Percentiles rank a stretch among this genome's conserved stretches.
Evolutionary conservation across 768 basidiomycete genomes (phyloP).

Genomic region (Megacollybia marginata): DNA sequence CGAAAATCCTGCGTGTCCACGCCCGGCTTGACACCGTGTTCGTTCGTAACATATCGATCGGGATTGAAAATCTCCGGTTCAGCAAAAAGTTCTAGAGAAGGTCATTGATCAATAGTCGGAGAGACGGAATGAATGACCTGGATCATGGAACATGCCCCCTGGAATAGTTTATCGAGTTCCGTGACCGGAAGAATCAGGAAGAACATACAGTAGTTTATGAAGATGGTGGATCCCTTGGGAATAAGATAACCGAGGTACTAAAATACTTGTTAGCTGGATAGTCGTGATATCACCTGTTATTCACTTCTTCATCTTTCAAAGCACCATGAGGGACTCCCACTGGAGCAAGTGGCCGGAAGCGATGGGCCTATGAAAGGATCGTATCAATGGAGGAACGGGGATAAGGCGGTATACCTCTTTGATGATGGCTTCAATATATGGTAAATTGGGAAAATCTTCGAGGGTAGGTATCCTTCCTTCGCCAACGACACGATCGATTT

Average conservation of each 20-base stretch:
- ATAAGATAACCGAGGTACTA: slow-evolving; percentile 5
- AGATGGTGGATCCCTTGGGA: slow-evolving; percentile 8
- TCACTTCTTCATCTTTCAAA: neutral
- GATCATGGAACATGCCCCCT: slow-evolving; percentile 13
- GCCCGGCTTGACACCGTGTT: slow-evolving; percentile 9
- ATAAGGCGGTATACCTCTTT: slow-evolving; percentile 8
- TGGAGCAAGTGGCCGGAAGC: slow-evolving; percentile 14
- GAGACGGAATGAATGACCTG: neutral
- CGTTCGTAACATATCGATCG: slow-evolving; percentile 8
- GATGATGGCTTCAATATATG: slow-evolving; percentile 13
- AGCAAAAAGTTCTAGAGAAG: slow-evolving; percentile 6
- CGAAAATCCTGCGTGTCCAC: slow-evolving; percentile 8
- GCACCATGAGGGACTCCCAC: slow-evolving; percentile 11
- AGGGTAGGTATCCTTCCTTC: slow-evolving; percentile 8
- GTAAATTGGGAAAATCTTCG: slow-evolving; percentile 9
- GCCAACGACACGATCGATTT: slow-evolving; percentile 17
- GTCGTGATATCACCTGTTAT: neutral
- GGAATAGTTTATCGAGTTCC: neutral
- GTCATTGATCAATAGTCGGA: neutral
- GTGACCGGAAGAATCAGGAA: neutral
- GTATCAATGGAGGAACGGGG: neutral
- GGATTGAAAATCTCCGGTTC: slow-evolving; percentile 11
- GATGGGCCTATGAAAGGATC: slow-evolving; percentile 7
- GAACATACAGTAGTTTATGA: slow-evolving; percentile 12
- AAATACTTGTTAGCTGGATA: neutral